phyloP scores from a whole-genome alignment of 2,329 filamentous ascomycete genomes.

The Penicillium crustosum region DNA sequence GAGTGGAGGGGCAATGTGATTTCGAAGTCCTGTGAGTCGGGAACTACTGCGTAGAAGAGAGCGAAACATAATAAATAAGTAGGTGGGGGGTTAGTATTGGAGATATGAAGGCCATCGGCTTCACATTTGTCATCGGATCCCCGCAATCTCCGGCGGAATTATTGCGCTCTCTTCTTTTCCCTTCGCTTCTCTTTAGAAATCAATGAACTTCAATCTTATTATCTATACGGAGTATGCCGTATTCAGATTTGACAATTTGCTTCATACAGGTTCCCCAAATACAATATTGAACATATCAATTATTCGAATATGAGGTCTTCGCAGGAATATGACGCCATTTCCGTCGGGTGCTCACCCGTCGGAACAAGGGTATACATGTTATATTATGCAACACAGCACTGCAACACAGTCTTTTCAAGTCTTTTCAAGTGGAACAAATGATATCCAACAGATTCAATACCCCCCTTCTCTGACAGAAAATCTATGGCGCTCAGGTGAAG shows the following conservation, averaged over 20 bases:
- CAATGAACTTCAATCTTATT: neutral
- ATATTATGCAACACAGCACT: neutral
- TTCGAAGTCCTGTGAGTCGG: slow-evolving; percentile 17
- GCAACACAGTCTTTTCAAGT: neutral
- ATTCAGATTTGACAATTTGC: no score
- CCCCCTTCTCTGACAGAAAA: neutral
- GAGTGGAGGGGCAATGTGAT: slow-evolving; percentile 12
- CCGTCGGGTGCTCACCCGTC: neutral
- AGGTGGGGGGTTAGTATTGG: neutral
- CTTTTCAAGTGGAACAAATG: neutral
- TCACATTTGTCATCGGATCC: slow-evolving; percentile 11
- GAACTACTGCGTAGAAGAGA: slow-evolving; percentile 13
- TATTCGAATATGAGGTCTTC: neutral
- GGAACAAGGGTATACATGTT: neutral
- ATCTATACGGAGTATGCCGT: no score
- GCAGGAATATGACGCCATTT: slow-evolving; percentile 4
- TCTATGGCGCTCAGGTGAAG: neutral
- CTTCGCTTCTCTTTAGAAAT: neutral
- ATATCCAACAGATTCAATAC: neutral
- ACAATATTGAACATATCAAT: neutral
- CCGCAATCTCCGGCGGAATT: slow-evolving; percentile 7
- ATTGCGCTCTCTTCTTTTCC: neutral
- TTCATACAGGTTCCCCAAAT: neutral
- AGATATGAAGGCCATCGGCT: neutral
- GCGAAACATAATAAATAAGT: slow-evolving; percentile 15